Evolutionary conservation across 768 basidiomycete genomes (phyloP).

Genomic region (Crucibulum laeve): DNA sequence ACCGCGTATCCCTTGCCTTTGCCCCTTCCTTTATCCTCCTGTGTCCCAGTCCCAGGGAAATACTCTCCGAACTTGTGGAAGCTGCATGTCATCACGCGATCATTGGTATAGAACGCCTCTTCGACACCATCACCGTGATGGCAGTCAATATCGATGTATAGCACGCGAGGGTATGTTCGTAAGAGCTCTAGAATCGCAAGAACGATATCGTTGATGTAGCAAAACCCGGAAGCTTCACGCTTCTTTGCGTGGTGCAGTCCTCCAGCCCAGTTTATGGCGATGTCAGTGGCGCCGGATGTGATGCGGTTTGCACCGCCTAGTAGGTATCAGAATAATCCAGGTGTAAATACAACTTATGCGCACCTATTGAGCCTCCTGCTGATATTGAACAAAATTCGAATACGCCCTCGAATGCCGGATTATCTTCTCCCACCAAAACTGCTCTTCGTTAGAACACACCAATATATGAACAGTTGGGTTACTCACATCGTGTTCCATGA

Average conservation of each 20-base stretch:
- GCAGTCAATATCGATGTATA: constrained; percentile 98
- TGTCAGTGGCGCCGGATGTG: constrained; percentile 80
- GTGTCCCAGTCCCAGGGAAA: constrained; percentile 84
- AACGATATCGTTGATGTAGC: constrained; percentile 98
- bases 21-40: constrained; percentile 80
- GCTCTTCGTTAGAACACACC: constrained; percentile 10
- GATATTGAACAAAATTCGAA: constrained; percentile 98
- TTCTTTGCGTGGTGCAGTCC: constrained; percentile 99
- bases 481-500: constrained; percentile 80
- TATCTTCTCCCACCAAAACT: constrained; percentile 83
- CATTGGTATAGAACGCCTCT: constrained; percentile 96
- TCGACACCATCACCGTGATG: constrained; percentile 99
- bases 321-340: not conserved
- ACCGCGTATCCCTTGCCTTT: constrained; percentile 86
- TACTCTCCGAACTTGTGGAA: constrained; percentile 98
- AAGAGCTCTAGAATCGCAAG: constrained; percentile 90
- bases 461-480: not conserved
- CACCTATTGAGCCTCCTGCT: constrained; percentile 91
- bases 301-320: constrained; percentile 81
- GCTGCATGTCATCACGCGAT: constrained; percentile 94
- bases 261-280: constrained; percentile 97
- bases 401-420: constrained; percentile 93
- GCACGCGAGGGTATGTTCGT: constrained; percentile 78
- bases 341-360: constrained; percentile 15
- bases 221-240: constrained; percentile 95